Conservation (phyloP, 1,284 basidiomycete genomes). For the Ceraceosorus bombacis region DNA sequence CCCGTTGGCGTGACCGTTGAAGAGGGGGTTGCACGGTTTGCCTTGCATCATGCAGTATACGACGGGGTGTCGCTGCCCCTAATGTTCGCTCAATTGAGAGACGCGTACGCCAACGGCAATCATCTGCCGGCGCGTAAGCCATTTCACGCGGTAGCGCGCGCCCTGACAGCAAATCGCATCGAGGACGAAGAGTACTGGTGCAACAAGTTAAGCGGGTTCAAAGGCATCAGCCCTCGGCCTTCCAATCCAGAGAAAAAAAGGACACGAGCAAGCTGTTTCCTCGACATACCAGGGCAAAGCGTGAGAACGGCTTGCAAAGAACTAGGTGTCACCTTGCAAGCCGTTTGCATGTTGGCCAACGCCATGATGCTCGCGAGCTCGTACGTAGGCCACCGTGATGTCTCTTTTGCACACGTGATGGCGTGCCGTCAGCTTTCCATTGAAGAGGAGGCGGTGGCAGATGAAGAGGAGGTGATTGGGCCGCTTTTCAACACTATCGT, state of each 20-base stretch:
- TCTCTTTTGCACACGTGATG: constrained; percentile 15
- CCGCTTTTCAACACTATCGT: constrained; percentile 40
- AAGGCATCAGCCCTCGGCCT: no score
- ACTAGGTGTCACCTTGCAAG: constrained; percentile 9
- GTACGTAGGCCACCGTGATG: constrained; percentile 42
- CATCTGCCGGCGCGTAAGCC: constrained; percentile 11
- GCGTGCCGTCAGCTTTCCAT: no score
- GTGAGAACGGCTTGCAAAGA: neutral
- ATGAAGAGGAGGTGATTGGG: constrained; percentile 31
- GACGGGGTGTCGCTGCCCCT: constrained; percentile 33
- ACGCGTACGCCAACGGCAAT: neutral
- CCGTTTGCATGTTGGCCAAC: constrained; percentile 18
- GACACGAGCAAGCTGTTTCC: no score
- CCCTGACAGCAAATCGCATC: constrained; percentile 17
- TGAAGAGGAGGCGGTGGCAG: neutral
- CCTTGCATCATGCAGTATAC: constrained; percentile 35
- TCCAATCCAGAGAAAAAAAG: no score
- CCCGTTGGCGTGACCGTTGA: no score
- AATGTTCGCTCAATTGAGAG: constrained; percentile 12
- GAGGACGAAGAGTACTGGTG: constrained; percentile 29
- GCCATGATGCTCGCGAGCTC: constrained; percentile 15
- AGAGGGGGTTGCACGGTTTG: neutral
- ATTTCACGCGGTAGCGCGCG: constrained; percentile 22
- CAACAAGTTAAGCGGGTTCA: constrained; percentile 13
- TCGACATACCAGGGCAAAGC: neutral